Evolutionary conservation across 768 basidiomycete species (phyloP), one percentile per base, ranked within the genome.

Genomic region (Candolleomyces aberdarensis): DNA sequence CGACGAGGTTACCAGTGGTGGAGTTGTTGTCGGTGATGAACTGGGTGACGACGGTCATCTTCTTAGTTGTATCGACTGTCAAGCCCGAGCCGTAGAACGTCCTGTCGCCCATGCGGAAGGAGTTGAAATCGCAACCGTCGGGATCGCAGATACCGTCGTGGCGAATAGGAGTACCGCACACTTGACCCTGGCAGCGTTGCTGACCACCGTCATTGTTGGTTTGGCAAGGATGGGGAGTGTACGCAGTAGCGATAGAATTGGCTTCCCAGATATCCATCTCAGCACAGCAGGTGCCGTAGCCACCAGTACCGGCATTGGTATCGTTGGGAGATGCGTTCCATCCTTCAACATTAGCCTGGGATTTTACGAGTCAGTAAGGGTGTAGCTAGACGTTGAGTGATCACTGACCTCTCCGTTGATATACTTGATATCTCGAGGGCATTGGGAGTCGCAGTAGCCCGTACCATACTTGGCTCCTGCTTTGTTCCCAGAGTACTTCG

Each of bases 221-320:
- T 26, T 71, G 70, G 73, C 83, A 85, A 36, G 77, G 74, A 70
- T 85, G 83, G 56, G 83, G 80, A 48, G 83, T 84, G 71, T 71
- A 78, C 19, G 83, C 83, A 20, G 79, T 72, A n/a, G 83, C 73
- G 62, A 76, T 72, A 64, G 72, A 74, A 76, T 84, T 84, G 65
- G 82, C 82, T 65, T 84, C 83, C 83, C 83, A 85, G 68, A 85
- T 75, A 69, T 85, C 83, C 82, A 85, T 84, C 72, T 84, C 83
- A 61, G 70, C 76, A 69, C 83, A 85, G 77, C 83, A 85, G 20
- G 82, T 71, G 63, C 83, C 83, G 64, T 68, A 75, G 19, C 67
- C 20, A 32, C 83, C 83, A 8, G 69, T 72, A 31, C 83, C 83
- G 7, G 81, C 71, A 71, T 83, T 85, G 62, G 74, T 63, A 59